These are phyloP conservation scores for Penicillium verhagenii DNA, from an alignment of 495 filamentous ascomycete genomes.

Conservation along the genomic window DNA sequence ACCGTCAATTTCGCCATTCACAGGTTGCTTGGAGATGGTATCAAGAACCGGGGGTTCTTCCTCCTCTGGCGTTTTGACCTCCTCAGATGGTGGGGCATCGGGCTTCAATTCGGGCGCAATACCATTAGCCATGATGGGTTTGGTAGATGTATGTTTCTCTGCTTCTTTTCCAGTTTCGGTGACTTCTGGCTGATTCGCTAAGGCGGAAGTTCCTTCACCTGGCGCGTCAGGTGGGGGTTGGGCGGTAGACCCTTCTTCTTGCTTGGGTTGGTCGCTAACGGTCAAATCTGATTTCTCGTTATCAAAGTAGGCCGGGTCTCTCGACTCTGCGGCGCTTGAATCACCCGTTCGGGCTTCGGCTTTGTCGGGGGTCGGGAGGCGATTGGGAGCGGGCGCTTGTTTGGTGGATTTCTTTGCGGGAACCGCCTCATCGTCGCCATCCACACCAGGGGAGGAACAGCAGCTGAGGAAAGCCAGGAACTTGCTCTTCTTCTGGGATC, in stretches of 20 bases:
- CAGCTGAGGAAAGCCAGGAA: slow-evolving; percentile 77
- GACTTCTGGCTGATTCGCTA: slow-evolving; percentile 15
- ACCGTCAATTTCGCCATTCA: slow-evolving; percentile 15
- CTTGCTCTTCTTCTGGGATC: slow-evolving; percentile 60
- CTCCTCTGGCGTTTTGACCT: slow-evolving; percentile 10
- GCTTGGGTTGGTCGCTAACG: slow-evolving; percentile 30
- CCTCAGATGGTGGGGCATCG: slow-evolving; percentile 5
- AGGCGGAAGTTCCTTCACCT: slow-evolving; percentile 24
- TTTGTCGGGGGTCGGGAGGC: slow-evolving; percentile 54
- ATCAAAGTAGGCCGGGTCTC: slow-evolving; percentile 42
- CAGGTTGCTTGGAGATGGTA: slow-evolving; percentile 8
- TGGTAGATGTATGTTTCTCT: slow-evolving; percentile 1
- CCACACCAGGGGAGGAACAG: slow-evolving; percentile 68
- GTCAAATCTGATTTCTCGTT: slow-evolving; percentile 52
- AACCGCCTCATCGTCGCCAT: slow-evolving; percentile 61
- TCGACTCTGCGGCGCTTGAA: slow-evolving; percentile 56
- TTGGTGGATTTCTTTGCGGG: slow-evolving; percentile 66
- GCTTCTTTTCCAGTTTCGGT: slow-evolving; percentile 5
- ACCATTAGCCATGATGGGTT: slow-evolving; percentile 5
- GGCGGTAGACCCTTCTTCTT: slow-evolving; percentile 24
- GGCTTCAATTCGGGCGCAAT: slow-evolving; percentile 17
- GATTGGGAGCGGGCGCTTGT: slow-evolving; percentile 52
- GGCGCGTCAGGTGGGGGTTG: slow-evolving; percentile 20
- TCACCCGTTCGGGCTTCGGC: slow-evolving; percentile 48
- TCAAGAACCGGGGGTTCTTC: slow-evolving; percentile 16